Evolutionary conservation across 805 yeast genomes (phyloP).

Genomic region (Wickerhamomyces alni): DNA sequence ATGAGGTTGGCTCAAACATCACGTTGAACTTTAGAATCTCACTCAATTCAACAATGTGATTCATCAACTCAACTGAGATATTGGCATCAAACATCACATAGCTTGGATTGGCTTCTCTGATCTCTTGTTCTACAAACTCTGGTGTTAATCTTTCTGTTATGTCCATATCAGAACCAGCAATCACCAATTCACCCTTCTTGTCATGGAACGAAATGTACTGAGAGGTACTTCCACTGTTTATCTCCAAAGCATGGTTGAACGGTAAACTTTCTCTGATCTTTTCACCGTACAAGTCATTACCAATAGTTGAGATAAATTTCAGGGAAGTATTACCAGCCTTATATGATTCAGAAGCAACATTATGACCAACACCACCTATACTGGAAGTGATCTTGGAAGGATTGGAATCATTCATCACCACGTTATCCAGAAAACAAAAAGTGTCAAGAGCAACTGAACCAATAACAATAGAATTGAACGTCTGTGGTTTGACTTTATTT

Average conservation of each 20-base stretch:
- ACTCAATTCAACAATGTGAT: conserved; percentile 28
- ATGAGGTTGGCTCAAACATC: conserved; percentile 77
- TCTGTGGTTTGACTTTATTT: not conserved
- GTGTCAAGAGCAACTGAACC: conserved; percentile 80
- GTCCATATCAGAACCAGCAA: conserved; percentile 86
- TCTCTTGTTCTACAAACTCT: conserved; percentile 34
- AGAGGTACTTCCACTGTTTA: conserved; percentile 39
- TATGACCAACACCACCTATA: conserved; percentile 83
- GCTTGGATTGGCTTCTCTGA: conserved; percentile 39
- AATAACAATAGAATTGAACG: conserved; percentile 37
- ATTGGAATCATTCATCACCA: conserved; percentile 55
- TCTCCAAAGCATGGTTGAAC: conserved; percentile 20
- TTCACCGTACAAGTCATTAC: conserved; percentile 50
- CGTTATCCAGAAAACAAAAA: conserved; percentile 40
- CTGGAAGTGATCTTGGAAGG: conserved; percentile 56
- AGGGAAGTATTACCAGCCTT: conserved; percentile 26
- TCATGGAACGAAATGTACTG: conserved; percentile 71
- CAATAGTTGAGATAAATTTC: conserved; percentile 54
- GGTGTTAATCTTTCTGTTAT: conserved; percentile 47
- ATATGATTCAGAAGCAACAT: conserved; percentile 61
- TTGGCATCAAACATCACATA: conserved; percentile 65
- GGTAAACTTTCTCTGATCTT: conserved; percentile 30
- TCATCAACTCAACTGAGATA: conserved; percentile 38
- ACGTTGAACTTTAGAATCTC: conserved; percentile 21
- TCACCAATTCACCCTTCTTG: conserved; percentile 51